Evolutionary conservation across 2,329 filamentous ascomycete genomes (phyloP).

Genomic region (Calcarisporium arbuscula): DNA sequence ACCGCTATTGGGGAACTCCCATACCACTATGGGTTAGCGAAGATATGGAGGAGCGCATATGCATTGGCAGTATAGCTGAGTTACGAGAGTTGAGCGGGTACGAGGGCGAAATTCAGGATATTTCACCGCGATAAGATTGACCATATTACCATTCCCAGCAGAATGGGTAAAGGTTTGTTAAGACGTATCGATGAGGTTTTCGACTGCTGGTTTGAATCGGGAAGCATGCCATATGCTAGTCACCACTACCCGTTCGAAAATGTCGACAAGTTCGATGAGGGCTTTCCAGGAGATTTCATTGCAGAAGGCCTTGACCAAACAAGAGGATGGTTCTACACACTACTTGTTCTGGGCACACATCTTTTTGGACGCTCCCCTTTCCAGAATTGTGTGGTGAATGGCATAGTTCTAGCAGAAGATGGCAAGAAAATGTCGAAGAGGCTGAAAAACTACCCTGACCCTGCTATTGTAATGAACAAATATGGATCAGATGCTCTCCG

Average conservation of each 20-base stretch:
- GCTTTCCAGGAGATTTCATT: constrained; percentile 90
- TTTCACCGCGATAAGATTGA: constrained; percentile 93
- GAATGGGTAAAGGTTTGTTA: constrained; percentile 77
- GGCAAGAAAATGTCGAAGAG: constrained; percentile 99
- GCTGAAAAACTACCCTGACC: constrained; percentile 93
- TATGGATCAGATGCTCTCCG: constrained; percentile 90
- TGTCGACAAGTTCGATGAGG: constrained; percentile 69
- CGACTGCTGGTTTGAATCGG: constrained; percentile 96
- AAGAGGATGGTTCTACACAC: constrained; percentile 93
- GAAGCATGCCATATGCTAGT: constrained; percentile 90
- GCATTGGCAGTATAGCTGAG: constrained; percentile 78
- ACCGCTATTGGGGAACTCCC: constrained; percentile 93
- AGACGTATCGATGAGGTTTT: constrained; percentile 83
- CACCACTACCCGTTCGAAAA: constrained; percentile 92
- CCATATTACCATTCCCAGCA: constrained; percentile 87
- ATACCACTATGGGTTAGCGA: constrained; percentile 90
- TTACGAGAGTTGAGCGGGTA: constrained; percentile 83
- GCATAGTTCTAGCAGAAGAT: constrained; percentile 87
- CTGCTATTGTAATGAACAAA: constrained; percentile 71
- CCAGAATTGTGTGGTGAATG: constrained; percentile 94
- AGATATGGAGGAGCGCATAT: constrained; percentile 79
- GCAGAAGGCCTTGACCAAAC: constrained; percentile 92
- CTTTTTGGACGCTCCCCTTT: constrained; percentile 81
- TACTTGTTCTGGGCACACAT: constrained; percentile 82
- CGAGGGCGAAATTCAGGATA: constrained; percentile 71